Base-by-base conservation (phyloP, 2,329 filamentous ascomycete genomes). In the Cylindrodendrum hubeiense region DNA sequence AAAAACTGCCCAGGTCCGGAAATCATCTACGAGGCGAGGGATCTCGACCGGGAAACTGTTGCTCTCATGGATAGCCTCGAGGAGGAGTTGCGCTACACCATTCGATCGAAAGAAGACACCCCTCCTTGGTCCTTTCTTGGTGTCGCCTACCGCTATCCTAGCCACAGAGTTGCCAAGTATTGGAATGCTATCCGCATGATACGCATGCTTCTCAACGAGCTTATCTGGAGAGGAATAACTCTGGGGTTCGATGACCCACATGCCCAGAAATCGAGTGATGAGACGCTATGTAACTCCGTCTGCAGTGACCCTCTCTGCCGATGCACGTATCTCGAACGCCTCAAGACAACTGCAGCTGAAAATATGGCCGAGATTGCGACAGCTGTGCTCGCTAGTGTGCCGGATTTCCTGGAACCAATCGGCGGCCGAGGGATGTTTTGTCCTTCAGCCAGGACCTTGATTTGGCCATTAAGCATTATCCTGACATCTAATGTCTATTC, bases 151-250 rank as follows among this genome's bases (percentile, higher is more conserved):
- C 59, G 46, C 4, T 76, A 76, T 34, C 66, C 71, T 6, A 68
- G 28, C 4, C 54, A 65, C 5, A 63, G 65, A n/a, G 50, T 69
- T 12, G 65, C 69, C 10, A 74, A 73, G 30, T 54, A 72, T n/a
- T 74, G 71, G 73, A 76, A 72, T 44, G 68, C 73, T 0, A 33
- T 75, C 9, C 71, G 73, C 6, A 67, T 75, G 52, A 54, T 74
- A 9, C 70, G 73, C 5, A 60, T 72, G n/a, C 72, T 74, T 12
- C 65, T 76, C 10, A 66, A 71, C 33, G 63, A 66, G 9, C 63
- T 70, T 33, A 61, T 73, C 3, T 64, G 46, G 47, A 28, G 50
- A 4, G 56, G 65, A 12, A 49, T 52, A 12, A 22, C 17, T 9
- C 33, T 39, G 13, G 34, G 33, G 3, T 28, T 30, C 10, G 37